Evolutionary conservation across 1,284 basidiomycete species (phyloP), one percentile per base, ranked within the genome.

Genomic region (Veloboletus limbatus): DNA sequence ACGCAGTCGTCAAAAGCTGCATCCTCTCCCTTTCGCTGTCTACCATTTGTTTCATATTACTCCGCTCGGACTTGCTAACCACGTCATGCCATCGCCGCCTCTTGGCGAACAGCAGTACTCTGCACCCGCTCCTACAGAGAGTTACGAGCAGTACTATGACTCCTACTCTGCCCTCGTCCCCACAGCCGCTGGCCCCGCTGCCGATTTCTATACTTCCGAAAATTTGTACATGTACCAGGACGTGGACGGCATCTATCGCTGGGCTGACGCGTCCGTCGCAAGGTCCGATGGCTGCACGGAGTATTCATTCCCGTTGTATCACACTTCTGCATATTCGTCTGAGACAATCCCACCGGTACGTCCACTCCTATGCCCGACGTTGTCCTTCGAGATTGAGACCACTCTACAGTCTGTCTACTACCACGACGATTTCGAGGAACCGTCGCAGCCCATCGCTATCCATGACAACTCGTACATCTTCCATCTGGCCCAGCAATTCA

Each of bases 181-280:
- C 27, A 14, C 55, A 20, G 22, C 21, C 27, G 24, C 45, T 43
- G 52, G 33, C 13, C 32, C 51, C 32, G 38, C 35, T 30, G 35
- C 62, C n/a, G 59, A 64, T 51, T 53, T 58, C 49, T 62, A 60
- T 40, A 48, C 53, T 0, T 52, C 61, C 10, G 61, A 59, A 52
- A 66, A 65, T 45, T 48, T 64, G 9, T 62, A 52, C 49, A 36
- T 61, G 48, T 67, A 54, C 52, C 65, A 64, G 46, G 64, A 65
- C 46, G 22, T 40, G 21, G 65, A 64, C 31, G 62, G 57, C 47
- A 44, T 49, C 33, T 67, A 66, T 56, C 61, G 52, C 36, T 67
- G 59, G 56, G 36, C 52, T 10, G 63, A 66, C 48, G 62, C 59
- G 21, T 35, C 59, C 28, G 36, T 28, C 17, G 44, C 49, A 22